Evolutionary conservation across 1,284 basidiomycete genomes (phyloP).

Genomic region (Anthracocystis panici-leucophaei): DNA sequence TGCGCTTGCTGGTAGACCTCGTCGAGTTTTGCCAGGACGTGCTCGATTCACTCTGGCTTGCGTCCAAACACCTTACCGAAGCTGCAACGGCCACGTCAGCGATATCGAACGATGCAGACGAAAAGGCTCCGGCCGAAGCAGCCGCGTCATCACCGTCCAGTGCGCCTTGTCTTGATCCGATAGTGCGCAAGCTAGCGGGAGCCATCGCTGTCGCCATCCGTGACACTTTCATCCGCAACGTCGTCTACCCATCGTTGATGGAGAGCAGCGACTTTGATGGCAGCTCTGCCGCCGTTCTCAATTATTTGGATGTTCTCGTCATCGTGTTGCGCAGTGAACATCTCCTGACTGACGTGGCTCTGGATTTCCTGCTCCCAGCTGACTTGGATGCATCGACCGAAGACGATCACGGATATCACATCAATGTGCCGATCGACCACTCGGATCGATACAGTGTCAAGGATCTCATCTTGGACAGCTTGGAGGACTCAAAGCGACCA

Average conservation of each 20-base stretch:
- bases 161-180: slow-evolving; percentile 25
- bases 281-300: slow-evolving; percentile 93
- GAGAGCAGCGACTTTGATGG: slow-evolving; percentile 93
- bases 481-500: slow-evolving; percentile 26
- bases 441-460: slow-evolving; percentile 53
- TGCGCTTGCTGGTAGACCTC: slow-evolving; percentile 89
- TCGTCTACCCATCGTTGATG: slow-evolving; percentile 90
- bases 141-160: neutral
- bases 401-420: slow-evolving; percentile 9
- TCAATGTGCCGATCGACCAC: slow-evolving; percentile 29
- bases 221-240: slow-evolving; percentile 89
- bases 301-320: slow-evolving; percentile 81
- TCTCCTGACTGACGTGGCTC: slow-evolving; percentile 53
- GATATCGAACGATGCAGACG: slow-evolving; percentile 9
- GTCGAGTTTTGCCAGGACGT: slow-evolving; percentile 94
- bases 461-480: slow-evolving; percentile 57
- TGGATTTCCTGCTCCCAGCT: slow-evolving; percentile 49
- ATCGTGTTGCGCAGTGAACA: slow-evolving; percentile 55
- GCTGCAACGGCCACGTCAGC: slow-evolving; percentile 1
- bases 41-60: slow-evolving; percentile 44
- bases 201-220: slow-evolving; percentile 75
- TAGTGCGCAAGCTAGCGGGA: slow-evolving; percentile 40
- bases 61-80: slow-evolving; percentile 27
- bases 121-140: slow-evolving; percentile 7
- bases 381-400: slow-evolving; percentile 1